Evolutionary conservation across 768 basidiomycete species (phyloP).

Genomic region (Xerocomus brunneocitrinus): DNA sequence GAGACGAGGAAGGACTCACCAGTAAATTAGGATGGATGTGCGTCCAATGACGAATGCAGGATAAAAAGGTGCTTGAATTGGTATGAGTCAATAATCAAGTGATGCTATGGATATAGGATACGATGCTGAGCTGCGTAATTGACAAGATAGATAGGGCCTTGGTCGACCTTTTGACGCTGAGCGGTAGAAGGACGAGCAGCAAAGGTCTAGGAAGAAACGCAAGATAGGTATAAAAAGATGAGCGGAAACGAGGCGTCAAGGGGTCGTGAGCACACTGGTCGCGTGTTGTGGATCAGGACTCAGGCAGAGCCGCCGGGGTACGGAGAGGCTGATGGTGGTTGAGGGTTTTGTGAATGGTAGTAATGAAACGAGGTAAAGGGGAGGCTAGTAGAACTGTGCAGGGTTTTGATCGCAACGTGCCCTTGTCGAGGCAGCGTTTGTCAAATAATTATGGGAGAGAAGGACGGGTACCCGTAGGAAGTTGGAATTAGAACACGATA

Average conservation of each 20-base stretch:
- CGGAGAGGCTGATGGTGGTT: conserved; percentile 32
- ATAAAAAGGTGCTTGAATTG: conserved; percentile 42
- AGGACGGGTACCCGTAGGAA: conserved; percentile 16
- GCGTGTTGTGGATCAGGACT: conserved; percentile 35
- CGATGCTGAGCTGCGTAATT: conserved; percentile 37
- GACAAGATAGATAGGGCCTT: conserved; percentile 36
- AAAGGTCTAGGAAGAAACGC: conserved; percentile 36
- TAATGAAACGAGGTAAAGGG: conserved; percentile 55
- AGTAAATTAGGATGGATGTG: conserved; percentile 44
- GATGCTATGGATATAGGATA: conserved; percentile 40
- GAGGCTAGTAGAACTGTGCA: conserved; percentile 46
- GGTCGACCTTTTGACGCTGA: conserved; percentile 36
- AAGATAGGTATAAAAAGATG: conserved; percentile 57
- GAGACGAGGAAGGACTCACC: conserved; percentile 30
- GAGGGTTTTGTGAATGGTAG: conserved; percentile 34
- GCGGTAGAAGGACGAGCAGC: conserved; percentile 33
- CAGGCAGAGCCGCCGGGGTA: conserved; percentile 25
- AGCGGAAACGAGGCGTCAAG: conserved; percentile 41
- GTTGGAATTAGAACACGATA: conserved; percentile 20
- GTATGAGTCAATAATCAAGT: conserved; percentile 47
- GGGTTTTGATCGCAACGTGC: conserved; percentile 81
- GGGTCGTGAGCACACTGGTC: conserved; percentile 51
- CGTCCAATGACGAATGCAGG: conserved; percentile 43
- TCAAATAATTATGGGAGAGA: conserved; percentile 37
- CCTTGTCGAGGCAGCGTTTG: conserved; percentile 52